These are phyloP conservation scores for Bondarzewia mesenterica DNA, from an alignment of 1,284 basidiomycete species.

Conservation along the genomic window DNA sequence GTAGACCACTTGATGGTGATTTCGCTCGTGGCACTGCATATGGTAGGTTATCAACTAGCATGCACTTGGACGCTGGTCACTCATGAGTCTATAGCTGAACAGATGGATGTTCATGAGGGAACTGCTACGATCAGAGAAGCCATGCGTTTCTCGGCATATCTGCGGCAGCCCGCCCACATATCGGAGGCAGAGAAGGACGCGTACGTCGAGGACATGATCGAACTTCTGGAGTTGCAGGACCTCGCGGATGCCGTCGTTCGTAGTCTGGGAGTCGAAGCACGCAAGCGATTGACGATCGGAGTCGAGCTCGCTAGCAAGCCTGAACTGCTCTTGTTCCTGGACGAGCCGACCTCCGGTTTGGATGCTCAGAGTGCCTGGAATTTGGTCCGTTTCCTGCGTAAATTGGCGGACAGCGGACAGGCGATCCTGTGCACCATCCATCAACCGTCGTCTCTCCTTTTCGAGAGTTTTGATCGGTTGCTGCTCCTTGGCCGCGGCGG, in stretches of 20 bases:
- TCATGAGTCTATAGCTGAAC: no score
- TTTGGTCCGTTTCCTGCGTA: conserved; percentile 71
- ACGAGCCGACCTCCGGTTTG: conserved; percentile 79
- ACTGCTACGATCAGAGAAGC: conserved; percentile 78
- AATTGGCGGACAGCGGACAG: conserved; percentile 76
- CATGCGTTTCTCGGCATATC: conserved; percentile 71
- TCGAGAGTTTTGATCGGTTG: conserved; percentile 62
- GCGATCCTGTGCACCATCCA: conserved; percentile 65
- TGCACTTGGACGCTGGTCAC: no score
- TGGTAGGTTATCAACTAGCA: no score
- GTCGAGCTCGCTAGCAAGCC: conserved; percentile 69
- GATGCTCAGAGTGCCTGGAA: conserved; percentile 89
- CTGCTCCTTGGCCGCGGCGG: conserved; percentile 60
- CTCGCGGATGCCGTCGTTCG: conserved; percentile 75
- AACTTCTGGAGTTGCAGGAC: conserved; percentile 67
- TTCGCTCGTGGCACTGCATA: no score
- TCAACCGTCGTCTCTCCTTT: conserved; percentile 69
- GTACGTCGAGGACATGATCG: conserved; percentile 75
- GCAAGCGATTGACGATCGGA: conserved; percentile 76
- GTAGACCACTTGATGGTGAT: conserved; percentile 58
- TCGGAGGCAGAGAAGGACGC: conserved; percentile 68
- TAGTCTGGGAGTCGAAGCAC: conserved; percentile 66
- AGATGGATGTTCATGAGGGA: conserved; percentile 70
- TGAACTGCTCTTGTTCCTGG: conserved; percentile 37
- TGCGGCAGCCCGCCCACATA: conserved; percentile 70